Conservation (phyloP, 352 stramenopile species). For the Pythium guiyangense region DNA sequence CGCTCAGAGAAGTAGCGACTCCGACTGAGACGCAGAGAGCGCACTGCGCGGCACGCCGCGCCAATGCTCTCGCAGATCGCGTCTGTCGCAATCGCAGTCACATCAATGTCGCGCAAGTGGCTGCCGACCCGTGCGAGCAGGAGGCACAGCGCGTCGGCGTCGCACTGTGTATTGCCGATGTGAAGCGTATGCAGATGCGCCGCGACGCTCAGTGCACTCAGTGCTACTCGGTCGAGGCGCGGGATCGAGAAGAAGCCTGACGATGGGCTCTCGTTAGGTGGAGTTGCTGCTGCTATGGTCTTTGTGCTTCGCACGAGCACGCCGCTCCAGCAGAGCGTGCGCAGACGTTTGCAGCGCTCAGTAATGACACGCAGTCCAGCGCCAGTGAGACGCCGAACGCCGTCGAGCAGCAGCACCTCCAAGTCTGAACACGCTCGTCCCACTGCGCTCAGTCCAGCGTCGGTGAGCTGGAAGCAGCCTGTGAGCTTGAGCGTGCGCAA, state of each 20-base stretch:
- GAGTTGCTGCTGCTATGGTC: constrained; percentile 8
- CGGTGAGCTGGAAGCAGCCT: constrained; percentile 66
- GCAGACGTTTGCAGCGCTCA: constrained; percentile 30
- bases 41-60: constrained; percentile 26
- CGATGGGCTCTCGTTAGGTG: neutral
- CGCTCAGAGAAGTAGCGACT: constrained; percentile 66
- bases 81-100: constrained; percentile 57
- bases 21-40: constrained; percentile 47
- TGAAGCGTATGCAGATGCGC: constrained; percentile 35
- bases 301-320: constrained; percentile 51
- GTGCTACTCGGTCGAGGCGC: constrained; percentile 24
- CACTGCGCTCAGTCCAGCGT: constrained; percentile 31
- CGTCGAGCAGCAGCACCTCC: constrained; percentile 45
- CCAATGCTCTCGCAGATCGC: constrained; percentile 45
- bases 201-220: constrained; percentile 18
- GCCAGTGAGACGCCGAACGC: constrained; percentile 40
- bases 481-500: constrained; percentile 52
- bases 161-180: constrained; percentile 53
- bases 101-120: constrained; percentile 47
- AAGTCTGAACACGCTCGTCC: constrained; percentile 33
- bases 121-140: constrained; percentile 13
- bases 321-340: constrained; percentile 41
- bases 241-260: constrained; percentile 67
- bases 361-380: constrained; percentile 25
- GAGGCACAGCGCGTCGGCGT: constrained; percentile 34